Evolutionary conservation across 345 rosid genomes (phyloP).

Genomic region (Lepidium sativum): DNA sequence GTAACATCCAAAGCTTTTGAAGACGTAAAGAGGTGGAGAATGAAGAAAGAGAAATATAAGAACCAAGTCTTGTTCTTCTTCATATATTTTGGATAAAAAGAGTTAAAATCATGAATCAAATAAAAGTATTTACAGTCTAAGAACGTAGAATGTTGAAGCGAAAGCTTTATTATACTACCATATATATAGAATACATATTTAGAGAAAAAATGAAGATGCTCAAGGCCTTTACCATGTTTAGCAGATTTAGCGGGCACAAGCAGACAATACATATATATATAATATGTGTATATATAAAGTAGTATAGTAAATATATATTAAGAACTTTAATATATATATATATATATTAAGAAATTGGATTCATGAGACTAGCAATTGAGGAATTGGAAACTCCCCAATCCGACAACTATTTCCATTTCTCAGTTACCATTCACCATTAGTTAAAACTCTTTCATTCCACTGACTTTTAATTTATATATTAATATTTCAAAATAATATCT

Average conservation of each 20-base stretch:
- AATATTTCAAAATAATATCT: no score
- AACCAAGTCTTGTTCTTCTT: neutral
- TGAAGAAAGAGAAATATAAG: constrained; percentile 5
- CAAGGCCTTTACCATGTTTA: constrained; percentile 18
- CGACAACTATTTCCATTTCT: no score
- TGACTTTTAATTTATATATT: no score
- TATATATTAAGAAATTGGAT: no score
- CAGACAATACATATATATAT: neutral
- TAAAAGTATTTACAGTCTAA: neutral
- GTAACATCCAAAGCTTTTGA: constrained; percentile 25
- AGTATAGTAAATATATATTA: no score
- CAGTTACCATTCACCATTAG: no score
- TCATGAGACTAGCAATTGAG: no score
- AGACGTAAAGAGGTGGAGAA: constrained; percentile 20
- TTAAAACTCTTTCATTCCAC: no score
- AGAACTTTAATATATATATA: no score
- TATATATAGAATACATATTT: neutral
- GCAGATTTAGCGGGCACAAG: neutral
- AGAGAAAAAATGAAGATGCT: constrained; percentile 17
- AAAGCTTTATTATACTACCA: neutral
- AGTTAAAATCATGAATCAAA: neutral
- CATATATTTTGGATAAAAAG: neutral
- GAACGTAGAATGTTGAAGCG: neutral
- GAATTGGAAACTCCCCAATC: no score
- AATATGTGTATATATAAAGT: no score